Percentiles rank a stretch among this genome's conserved stretches.
Evolutionary conservation across 2,329 filamentous ascomycete species (phyloP).

Genomic region (Dactylellina sp.): DNA sequence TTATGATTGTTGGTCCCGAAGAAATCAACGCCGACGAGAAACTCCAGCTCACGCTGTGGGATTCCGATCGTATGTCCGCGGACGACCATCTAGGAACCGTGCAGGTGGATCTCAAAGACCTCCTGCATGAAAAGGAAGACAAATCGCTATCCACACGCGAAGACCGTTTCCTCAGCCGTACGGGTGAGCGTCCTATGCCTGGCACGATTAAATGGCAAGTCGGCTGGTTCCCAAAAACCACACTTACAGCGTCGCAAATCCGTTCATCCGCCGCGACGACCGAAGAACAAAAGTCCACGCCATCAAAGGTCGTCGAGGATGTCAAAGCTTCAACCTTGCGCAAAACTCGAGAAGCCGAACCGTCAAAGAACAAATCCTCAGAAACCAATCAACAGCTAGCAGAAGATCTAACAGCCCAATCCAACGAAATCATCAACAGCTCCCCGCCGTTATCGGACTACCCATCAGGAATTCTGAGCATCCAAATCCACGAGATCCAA

Average conservation of each 20-base stretch:
- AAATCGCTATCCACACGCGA: constrained; percentile 77
- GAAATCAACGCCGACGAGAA: constrained; percentile 94
- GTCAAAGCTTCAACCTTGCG: constrained; percentile 67
- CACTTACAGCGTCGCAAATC: constrained; percentile 62
- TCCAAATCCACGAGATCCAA: constrained; percentile 79
- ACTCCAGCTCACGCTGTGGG: constrained; percentile 93
- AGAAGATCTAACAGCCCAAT: constrained; percentile 73
- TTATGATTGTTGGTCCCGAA: constrained; percentile 82
- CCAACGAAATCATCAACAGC: constrained; percentile 75
- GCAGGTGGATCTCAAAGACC: constrained; percentile 90
- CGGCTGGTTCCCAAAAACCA: constrained; percentile 91
- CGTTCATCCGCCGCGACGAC: constrained; percentile 14
- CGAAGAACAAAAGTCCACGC: constrained; percentile 18
- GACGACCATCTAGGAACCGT: constrained; percentile 96
- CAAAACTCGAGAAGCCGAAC: constrained; percentile 75
- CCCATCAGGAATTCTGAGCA: constrained; percentile 75
- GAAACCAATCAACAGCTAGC: constrained; percentile 76
- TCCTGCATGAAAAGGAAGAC: constrained; percentile 89
- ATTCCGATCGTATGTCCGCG: constrained; percentile 87
- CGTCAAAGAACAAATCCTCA: constrained; percentile 68
- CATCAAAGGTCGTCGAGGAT: constrained; percentile 41
- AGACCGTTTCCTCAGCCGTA: constrained; percentile 82
- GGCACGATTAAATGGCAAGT: constrained; percentile 96
- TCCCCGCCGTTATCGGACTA: constrained; percentile 73
- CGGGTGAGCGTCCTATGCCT: constrained; percentile 89